A percentile compares a stretch with the other conserved stretches of the same genome.
These are phyloP conservation scores for Rhodamnia rubescens DNA, from an alignment of 345 rosid genomes.

Conservation along the genomic window DNA sequence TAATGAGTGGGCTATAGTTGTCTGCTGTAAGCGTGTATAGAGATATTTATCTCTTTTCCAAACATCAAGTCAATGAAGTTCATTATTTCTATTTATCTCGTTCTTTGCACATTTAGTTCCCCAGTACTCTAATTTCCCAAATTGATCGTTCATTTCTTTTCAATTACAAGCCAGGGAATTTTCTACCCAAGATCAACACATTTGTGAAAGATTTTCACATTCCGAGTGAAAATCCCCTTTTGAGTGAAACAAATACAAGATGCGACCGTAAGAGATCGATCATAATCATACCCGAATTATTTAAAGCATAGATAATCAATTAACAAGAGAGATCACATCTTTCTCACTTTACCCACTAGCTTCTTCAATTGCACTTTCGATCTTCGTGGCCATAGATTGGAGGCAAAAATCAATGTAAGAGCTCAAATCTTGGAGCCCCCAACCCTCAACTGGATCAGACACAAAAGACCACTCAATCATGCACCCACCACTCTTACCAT, in stretches of 20 bases:
- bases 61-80: neutral
- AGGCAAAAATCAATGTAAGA: neutral
- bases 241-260: neutral
- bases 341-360: neutral
- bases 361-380: neutral
- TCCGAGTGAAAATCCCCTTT: neutral
- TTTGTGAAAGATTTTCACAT: neutral
- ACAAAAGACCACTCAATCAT: neutral
- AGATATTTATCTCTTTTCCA: neutral
- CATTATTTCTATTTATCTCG: neutral
- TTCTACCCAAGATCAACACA: neutral
- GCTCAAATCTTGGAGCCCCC: neutral
- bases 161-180: neutral
- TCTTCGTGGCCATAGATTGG: neutral
- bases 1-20: neutral
- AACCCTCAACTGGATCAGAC: neutral
- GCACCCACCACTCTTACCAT: neutral
- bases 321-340: neutral
- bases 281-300: neutral
- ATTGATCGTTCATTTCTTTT: neutral
- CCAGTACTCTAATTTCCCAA: neutral
- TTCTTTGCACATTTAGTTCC: neutral
- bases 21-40: neutral
- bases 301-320: neutral
- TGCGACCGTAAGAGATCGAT: neutral